Percentiles rank a stretch among this genome's conserved stretches.
Conservation (phyloP, 768 basidiomycete species). For the Amanita inopinata region DNA sequence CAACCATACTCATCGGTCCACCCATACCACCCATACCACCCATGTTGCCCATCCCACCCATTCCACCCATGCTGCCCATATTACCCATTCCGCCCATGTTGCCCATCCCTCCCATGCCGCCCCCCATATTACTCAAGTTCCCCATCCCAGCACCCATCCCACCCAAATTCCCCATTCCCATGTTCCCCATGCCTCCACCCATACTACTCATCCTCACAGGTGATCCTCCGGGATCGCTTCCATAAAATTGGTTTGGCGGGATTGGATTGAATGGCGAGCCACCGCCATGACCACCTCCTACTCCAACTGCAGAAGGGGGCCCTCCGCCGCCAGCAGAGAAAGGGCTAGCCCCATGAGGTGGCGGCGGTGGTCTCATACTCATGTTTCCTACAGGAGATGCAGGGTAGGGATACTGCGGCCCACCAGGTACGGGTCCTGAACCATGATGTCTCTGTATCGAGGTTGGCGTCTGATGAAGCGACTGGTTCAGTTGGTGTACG, state of each 20-base stretch:
- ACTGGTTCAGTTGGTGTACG: conserved; percentile 20
- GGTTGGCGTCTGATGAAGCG: conserved; percentile 9
- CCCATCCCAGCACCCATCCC: conserved; percentile 20
- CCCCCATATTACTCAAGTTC: conserved; percentile 18
- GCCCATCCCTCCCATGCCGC: conserved; percentile 14
- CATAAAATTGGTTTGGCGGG: conserved; percentile 23
- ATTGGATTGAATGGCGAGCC: conserved; percentile 24
- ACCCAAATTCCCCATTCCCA: conserved; percentile 16
- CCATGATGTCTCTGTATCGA: conserved; percentile 13
- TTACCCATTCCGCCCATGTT: conserved; percentile 12
- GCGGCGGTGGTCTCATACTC: conserved; percentile 21
- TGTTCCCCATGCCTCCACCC: conserved; percentile 14
- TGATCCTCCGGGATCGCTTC: conserved; percentile 17
- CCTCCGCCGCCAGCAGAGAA: neutral
- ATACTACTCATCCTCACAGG: conserved; percentile 28
- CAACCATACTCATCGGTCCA: conserved; percentile 14
- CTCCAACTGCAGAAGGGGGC: neutral
- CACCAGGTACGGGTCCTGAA: conserved; percentile 8
- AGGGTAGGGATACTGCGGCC: conserved; percentile 7
- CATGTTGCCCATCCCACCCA: conserved; percentile 14
- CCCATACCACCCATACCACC: conserved; percentile 10
- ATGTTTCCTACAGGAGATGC: conserved; percentile 15
- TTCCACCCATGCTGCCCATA: conserved; percentile 4
- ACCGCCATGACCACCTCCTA: conserved; percentile 14
- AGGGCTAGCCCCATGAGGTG: conserved; percentile 15